A percentile compares a stretch with the other conserved stretches of the same genome.
Evolutionary conservation across 2,329 filamentous ascomycete species (phyloP).

Genomic region (Coniochaeta sp.): DNA sequence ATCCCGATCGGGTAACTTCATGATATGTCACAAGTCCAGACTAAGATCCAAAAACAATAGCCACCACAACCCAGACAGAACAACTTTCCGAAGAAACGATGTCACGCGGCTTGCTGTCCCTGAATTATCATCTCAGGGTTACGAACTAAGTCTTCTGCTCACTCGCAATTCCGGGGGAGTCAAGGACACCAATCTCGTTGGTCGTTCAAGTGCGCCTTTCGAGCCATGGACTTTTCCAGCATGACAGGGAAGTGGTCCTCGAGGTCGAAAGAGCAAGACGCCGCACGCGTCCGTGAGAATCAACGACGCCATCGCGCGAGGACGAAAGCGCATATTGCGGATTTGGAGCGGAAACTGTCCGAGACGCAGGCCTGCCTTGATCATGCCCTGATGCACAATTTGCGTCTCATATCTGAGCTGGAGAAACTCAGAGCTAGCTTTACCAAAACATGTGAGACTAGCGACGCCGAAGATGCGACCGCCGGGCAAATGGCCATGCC

Average conservation of each 20-base stretch:
- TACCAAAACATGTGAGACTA: background rate
- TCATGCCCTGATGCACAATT: constrained; percentile 11
- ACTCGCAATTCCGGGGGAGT: no score
- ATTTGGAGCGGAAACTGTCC: constrained; percentile 24
- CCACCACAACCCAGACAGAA: no score
- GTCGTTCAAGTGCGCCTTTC: no score
- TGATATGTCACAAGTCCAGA: no score
- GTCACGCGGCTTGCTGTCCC: no score
- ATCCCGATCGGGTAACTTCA: background rate
- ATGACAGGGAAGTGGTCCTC: constrained; percentile 18
- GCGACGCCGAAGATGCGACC: background rate
- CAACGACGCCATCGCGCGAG: constrained; percentile 41
- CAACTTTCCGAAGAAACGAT: no score
- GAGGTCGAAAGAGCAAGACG: constrained; percentile 21
- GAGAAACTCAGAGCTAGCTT: background rate
- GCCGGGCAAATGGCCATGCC: background rate
- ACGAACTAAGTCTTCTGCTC: no score
- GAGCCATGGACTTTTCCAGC: background rate
- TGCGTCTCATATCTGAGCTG: constrained; percentile 4
- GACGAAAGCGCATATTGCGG: constrained; percentile 28
- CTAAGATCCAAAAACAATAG: no score
- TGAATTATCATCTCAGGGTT: no score
- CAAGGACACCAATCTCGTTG: no score
- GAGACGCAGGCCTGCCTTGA: constrained; percentile 11
- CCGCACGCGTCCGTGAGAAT: constrained; percentile 38